Percentiles rank a stretch among this genome's conserved stretches.
These are phyloP conservation scores for Hypoxylon lienhwacheense DNA, from an alignment of 495 filamentous ascomycete genomes.

Conservation along the genomic window DNA sequence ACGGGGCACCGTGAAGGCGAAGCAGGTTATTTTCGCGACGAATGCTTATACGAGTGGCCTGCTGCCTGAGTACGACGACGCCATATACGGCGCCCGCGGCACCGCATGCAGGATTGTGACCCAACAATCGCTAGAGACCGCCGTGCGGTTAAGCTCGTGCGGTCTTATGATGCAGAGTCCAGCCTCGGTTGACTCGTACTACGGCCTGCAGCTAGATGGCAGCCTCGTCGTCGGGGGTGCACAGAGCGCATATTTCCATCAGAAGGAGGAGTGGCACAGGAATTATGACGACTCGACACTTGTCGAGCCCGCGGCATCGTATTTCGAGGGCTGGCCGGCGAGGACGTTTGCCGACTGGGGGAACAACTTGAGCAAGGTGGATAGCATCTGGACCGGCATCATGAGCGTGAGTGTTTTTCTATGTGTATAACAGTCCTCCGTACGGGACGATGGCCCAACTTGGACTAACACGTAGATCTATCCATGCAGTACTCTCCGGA, in stretches of 20 bases:
- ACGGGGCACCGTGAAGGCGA: constrained; percentile 50
- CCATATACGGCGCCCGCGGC: constrained; percentile 60
- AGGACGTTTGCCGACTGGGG: constrained; percentile 55
- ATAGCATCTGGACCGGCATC: constrained; percentile 58
- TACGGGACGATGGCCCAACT: not conserved
- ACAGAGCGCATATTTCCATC: constrained; percentile 36
- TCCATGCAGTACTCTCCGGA: constrained; percentile 45
- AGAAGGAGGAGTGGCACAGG: constrained; percentile 51
- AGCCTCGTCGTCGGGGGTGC: constrained; percentile 59
- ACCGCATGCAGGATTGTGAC: constrained; percentile 11
- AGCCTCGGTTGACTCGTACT: constrained; percentile 40
- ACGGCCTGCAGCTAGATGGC: constrained; percentile 54
- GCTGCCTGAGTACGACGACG: constrained; percentile 51
- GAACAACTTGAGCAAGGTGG: constrained; percentile 44
- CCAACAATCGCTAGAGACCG: not conserved
- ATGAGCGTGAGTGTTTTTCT: constrained; percentile 30
- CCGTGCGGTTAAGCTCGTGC: constrained; percentile 7
- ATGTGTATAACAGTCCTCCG: not conserved
- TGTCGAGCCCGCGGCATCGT: constrained; percentile 44
- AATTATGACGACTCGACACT: constrained; percentile 53
- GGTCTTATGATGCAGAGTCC: constrained; percentile 23
- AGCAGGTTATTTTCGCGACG: constrained; percentile 60
- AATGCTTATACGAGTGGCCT: constrained; percentile 64
- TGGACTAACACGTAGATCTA: constrained; percentile 16
- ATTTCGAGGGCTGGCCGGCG: constrained; percentile 55